These are phyloP conservation scores for Lanmaoa rubissima DNA, from an alignment of 768 basidiomycete species.

Conservation along the genomic window DNA sequence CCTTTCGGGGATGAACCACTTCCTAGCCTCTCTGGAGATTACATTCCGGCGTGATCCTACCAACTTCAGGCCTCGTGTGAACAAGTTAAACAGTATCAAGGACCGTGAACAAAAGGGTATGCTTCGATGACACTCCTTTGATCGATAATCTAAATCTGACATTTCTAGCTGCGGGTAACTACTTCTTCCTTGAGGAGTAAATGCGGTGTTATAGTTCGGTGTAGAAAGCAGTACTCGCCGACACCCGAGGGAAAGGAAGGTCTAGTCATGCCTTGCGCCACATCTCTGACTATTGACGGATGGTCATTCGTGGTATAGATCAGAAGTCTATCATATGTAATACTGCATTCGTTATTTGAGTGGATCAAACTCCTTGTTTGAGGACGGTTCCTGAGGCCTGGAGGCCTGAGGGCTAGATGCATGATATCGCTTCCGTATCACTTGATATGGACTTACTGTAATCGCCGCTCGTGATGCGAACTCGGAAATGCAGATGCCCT, in stretches of 20 bases:
- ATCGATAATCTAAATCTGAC: conserved; percentile 5
- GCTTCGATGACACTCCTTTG: conserved; percentile 19
- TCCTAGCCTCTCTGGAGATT: conserved; percentile 92
- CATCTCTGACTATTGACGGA: conserved; percentile 7
- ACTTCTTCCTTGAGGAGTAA: conserved; percentile 91
- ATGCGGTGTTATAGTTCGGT: neutral
- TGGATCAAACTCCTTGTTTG: conserved; percentile 4
- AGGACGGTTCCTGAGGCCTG: neutral
- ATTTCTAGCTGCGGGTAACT: conserved; percentile 69
- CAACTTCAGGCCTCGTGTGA: conserved; percentile 86
- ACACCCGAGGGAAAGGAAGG: conserved; percentile 11
- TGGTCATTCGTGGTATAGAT: conserved; percentile 8
- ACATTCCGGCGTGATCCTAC: conserved; percentile 98
- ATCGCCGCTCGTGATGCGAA: neutral
- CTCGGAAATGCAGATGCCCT: neutral
- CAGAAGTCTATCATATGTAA: conserved; percentile 6
- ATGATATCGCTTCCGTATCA: neutral
- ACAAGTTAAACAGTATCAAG: conserved; percentile 82
- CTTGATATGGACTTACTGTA: neutral
- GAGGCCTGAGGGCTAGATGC: neutral
- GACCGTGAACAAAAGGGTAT: conserved; percentile 84
- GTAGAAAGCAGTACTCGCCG: neutral
- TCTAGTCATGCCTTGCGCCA: conserved; percentile 6
- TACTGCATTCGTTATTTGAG: conserved; percentile 11
- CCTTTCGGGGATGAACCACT: conserved; percentile 96